These are phyloP conservation scores for Nakataea oryzae DNA, from an alignment of 2,329 filamentous ascomycete species.

Conservation along the genomic window DNA sequence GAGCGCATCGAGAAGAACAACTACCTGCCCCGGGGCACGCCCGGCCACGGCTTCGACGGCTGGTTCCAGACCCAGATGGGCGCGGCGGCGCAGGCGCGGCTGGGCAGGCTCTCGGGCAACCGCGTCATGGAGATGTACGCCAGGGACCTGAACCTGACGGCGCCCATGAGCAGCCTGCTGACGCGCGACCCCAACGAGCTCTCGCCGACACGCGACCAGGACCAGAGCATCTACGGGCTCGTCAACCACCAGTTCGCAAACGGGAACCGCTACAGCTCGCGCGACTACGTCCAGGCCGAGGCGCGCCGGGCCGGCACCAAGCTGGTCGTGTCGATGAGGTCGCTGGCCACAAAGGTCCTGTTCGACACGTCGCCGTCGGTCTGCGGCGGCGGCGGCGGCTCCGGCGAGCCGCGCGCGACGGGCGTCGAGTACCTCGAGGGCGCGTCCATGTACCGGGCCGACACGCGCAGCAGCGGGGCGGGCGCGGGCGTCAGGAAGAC, in stretches of 20 bases:
- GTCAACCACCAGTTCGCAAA: conserved; percentile 16
- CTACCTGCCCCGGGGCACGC: conserved; percentile 24
- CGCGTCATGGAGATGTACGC: conserved; percentile 9
- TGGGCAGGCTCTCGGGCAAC: conserved; percentile 8
- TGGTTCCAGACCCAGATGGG: conserved; percentile 19
- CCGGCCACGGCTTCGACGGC: conserved; percentile 30
- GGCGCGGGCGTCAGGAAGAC: conserved; percentile 15
- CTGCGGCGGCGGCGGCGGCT: conserved; percentile 2
- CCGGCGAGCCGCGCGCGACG: conserved; percentile 15
- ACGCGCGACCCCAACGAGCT: conserved; percentile 41
- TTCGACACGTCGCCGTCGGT: conserved; percentile 10
- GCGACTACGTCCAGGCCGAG: conserved; percentile 16
- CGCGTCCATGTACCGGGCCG: conserved; percentile 21
- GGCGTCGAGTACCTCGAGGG: conserved; percentile 24
- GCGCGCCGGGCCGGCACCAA: conserved; percentile 12
- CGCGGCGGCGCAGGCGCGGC: conserved; percentile 5
- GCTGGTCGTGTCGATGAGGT: conserved; percentile 15
- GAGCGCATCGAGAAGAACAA: conserved; percentile 29
- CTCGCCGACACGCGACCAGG: conserved; percentile 16
- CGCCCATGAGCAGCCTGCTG: conserved; percentile 4
- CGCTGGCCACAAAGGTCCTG: conserved; percentile 18
- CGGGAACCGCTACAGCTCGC: conserved; percentile 16
- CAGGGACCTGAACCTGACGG: conserved; percentile 11
- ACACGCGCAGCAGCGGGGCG: conserved; percentile 6
- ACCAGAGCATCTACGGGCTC: conserved; percentile 15